Base-by-base conservation (phyloP, 192 early-diverging fungal species). In the Entophlyctis helioformis region DNA sequence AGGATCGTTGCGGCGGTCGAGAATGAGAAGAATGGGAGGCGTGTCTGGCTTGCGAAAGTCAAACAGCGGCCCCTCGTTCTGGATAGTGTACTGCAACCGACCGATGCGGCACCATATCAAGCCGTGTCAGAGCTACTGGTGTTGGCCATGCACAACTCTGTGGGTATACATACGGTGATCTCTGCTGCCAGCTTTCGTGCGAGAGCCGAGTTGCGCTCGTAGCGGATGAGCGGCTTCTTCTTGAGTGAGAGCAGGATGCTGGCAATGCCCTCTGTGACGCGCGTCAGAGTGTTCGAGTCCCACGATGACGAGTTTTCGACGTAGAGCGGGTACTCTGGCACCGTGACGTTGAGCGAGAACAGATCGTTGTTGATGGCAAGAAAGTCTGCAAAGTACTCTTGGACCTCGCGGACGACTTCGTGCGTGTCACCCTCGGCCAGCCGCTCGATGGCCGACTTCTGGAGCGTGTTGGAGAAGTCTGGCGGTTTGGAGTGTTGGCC, bases 371-470 rank as follows among this genome's bases (percentile, higher is more conserved):
- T 85, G 39, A 86, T 71, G 11, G 87, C 85, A 25, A 84, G 75
- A 54, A 78, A 96, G 59, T 98, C 96, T 0, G 85, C 89, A 60
- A 78, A 98, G 50, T 82, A 93, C 72, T 98, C 96, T 66, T 96
- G 93, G 9, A 98, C 74, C 62, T 98, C 93, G 3, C 88, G 74
- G 9, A 98, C 91, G 8, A 83, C 80, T 63, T 96, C 90, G 50
- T 82, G 81, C 57, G 88, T 87, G 60, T 98, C 95, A 41, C 84
- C 85, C 63, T 98, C 95, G 5, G 95, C 95, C 36, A 98, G 64
- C 27, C 81, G 71, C 59, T 96, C 93, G 39, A 98, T 84, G 49
- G 77, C 71, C 9, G 85, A 82, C 58, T 96, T 96, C 44, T 83
- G 81, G 28, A 98, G 48, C n/a, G 84, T 81, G 62, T 98, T 96